phyloP scores from a whole-genome alignment of 2,329 filamentous ascomycete species.

The Xylogone sp. region DNA sequence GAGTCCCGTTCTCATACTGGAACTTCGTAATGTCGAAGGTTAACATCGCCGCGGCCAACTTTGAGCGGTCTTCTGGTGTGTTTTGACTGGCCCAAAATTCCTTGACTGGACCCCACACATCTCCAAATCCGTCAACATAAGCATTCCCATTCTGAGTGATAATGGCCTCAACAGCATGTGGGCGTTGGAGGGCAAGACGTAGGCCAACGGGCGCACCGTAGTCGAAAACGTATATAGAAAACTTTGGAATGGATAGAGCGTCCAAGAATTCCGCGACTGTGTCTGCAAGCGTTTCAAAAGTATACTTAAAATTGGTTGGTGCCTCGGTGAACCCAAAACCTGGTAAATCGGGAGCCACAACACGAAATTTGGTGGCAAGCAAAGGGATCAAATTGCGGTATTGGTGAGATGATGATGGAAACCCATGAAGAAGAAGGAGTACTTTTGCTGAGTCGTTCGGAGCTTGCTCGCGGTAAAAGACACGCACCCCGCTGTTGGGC shows the following conservation, averaged over 20 bases:
- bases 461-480: slow-evolving; percentile 35
- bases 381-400: slow-evolving; percentile 37
- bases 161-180: slow-evolving; percentile 43
- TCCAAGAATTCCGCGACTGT: slow-evolving; percentile 44
- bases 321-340: slow-evolving; percentile 52
- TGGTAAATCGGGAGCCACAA: slow-evolving; percentile 51
- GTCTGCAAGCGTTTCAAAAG: slow-evolving; percentile 45
- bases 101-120: neutral
- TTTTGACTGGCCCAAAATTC: slow-evolving; percentile 1
- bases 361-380: slow-evolving; percentile 31
- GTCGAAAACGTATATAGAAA: slow-evolving; percentile 56
- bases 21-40: slow-evolving; percentile 16
- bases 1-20: slow-evolving; percentile 19
- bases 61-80: slow-evolving; percentile 11
- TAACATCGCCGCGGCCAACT: slow-evolving; percentile 10
- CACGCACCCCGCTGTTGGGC: no score
- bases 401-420: slow-evolving; percentile 35
- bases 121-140: slow-evolving; percentile 47
- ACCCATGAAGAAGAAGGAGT: slow-evolving; percentile 38
- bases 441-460: slow-evolving; percentile 24
- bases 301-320: slow-evolving; percentile 42
- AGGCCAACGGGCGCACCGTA: slow-evolving; percentile 53
- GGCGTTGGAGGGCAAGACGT: slow-evolving; percentile 44
- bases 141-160: slow-evolving; percentile 57
- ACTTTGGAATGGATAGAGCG: slow-evolving; percentile 38